phyloP scores from a whole-genome alignment of 345 rosid species.

The Capsella bursapastoris region DNA sequence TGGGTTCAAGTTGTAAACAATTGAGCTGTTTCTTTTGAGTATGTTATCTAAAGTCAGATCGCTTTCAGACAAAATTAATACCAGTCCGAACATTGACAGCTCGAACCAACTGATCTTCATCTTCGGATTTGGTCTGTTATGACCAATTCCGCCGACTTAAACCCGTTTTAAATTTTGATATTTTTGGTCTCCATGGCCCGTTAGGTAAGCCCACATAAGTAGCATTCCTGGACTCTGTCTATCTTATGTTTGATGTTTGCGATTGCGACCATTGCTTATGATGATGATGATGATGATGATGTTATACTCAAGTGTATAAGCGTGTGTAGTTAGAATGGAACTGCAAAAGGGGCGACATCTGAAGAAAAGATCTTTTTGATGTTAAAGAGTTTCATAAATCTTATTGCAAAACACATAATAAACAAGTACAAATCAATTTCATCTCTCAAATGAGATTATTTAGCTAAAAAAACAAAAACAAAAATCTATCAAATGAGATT shows the following conservation, averaged over 20 bases:
- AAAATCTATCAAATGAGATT: neutral
- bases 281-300: too few species aligned
- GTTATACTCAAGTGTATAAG: too few species aligned
- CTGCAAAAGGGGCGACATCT: neutral
- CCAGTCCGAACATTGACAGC: conserved; percentile 28
- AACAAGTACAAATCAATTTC: neutral
- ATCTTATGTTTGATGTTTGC: neutral
- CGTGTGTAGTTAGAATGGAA: neutral
- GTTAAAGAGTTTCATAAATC: neutral
- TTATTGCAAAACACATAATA: neutral
- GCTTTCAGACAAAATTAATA: conserved; percentile 33
- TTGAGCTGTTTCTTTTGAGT: conserved; percentile 21
- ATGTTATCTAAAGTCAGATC: conserved; percentile 31
- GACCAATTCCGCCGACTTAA: neutral
- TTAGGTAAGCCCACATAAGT: neutral
- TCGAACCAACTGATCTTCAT: conserved; percentile 25
- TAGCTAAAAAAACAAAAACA: too few species aligned
- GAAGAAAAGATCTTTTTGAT: neutral
- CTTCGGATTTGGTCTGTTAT: conserved; percentile 32
- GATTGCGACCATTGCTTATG: neutral
- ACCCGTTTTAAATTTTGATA: conserved; percentile 1
- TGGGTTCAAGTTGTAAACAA: conserved; percentile 24
- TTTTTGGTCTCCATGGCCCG: neutral
- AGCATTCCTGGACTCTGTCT: neutral
- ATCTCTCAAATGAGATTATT: too few species aligned